Conservation (phyloP, 1,139 yeast genomes). For the Candida pseudocylindracea region DNA sequence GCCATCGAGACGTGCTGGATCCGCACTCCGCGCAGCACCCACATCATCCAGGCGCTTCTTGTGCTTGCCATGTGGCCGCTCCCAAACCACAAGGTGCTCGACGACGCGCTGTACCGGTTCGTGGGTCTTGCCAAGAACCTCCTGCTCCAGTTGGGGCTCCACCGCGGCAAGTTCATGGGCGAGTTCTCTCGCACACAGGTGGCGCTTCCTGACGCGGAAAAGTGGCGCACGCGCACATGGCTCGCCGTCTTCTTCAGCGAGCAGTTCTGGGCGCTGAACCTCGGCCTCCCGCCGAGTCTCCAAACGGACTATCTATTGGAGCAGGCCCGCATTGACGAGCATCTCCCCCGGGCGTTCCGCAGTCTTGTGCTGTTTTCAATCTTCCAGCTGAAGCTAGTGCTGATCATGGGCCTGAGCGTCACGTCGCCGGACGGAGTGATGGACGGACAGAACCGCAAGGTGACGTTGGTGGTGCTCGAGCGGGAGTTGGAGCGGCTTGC, state of each 20-base stretch:
- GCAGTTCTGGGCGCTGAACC: constrained; percentile 74
- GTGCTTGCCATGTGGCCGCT: constrained; percentile 81
- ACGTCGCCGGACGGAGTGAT: constrained; percentile 76
- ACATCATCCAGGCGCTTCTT: constrained; percentile 72
- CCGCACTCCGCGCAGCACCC: constrained; percentile 82
- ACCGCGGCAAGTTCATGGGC: constrained; percentile 76
- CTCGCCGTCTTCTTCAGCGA: constrained; percentile 71
- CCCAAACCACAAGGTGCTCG: constrained; percentile 82
- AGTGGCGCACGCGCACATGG: constrained; percentile 93
- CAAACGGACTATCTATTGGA: constrained; percentile 63
- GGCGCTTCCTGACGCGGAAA: constrained; percentile 72
- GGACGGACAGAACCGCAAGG: constrained; percentile 69
- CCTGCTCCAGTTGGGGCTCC: constrained; percentile 79
- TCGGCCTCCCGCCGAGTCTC: constrained; percentile 76
- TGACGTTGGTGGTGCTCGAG: constrained; percentile 52
- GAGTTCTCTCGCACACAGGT: constrained; percentile 86
- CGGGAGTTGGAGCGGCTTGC: constrained; percentile 56
- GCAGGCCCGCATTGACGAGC: constrained; percentile 46
- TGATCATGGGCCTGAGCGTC: constrained; percentile 79
- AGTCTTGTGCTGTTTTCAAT: constrained; percentile 54
- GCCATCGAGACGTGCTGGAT: constrained; percentile 92
- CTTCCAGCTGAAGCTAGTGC: constrained; percentile 67
- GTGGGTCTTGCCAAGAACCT: constrained; percentile 71
- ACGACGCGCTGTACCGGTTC: constrained; percentile 79
- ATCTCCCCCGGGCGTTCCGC: constrained; percentile 50